phyloP scores from a whole-genome alignment of 768 basidiomycete species.

The Boletus edulis region DNA sequence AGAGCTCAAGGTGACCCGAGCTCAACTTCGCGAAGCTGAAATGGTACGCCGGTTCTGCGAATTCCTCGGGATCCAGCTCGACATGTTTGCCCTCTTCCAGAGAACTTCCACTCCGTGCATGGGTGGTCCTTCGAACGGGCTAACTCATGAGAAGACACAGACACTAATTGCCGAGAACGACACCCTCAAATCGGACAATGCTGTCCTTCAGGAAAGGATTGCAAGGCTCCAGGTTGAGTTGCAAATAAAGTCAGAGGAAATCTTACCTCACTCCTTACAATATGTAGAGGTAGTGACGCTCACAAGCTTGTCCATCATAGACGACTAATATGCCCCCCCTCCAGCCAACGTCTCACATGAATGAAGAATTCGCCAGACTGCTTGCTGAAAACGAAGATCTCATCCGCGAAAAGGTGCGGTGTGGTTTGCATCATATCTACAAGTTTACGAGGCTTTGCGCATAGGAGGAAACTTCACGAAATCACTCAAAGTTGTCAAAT shows the following conservation, averaged over 20 bases:
- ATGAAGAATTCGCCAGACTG: slow-evolving; percentile 11
- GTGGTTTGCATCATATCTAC: background rate
- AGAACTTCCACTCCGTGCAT: slow-evolving; percentile 2
- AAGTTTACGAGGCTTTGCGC: background rate
- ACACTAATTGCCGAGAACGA: slow-evolving; percentile 15
- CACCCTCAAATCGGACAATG: slow-evolving; percentile 19
- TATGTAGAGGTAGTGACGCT: slow-evolving; percentile 4
- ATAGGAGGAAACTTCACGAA: slow-evolving; percentile 14
- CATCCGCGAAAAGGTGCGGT: slow-evolving; percentile 12
- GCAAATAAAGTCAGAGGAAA: slow-evolving; percentile 19
- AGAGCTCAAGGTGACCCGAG: slow-evolving; percentile 23
- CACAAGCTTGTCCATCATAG: background rate
- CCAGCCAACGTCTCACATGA: slow-evolving; percentile 10
- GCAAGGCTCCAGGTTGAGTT: slow-evolving; percentile 12
- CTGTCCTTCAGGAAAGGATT: slow-evolving; percentile 13
- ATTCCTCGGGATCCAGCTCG: background rate
- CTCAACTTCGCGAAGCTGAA: slow-evolving; percentile 22
- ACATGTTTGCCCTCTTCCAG: slow-evolving; percentile 1
- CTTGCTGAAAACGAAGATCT: slow-evolving; percentile 16
- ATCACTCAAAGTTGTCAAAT: slow-evolving; percentile 7
- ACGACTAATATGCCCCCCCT: background rate
- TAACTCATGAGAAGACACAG: slow-evolving; percentile 5
- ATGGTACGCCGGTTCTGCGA: slow-evolving; percentile 7
- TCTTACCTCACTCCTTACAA: background rate
- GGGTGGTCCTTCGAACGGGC: background rate